Evolutionary conservation across 2,329 filamentous ascomycete species (phyloP).

Genomic region (Verticillium longisporum): DNA sequence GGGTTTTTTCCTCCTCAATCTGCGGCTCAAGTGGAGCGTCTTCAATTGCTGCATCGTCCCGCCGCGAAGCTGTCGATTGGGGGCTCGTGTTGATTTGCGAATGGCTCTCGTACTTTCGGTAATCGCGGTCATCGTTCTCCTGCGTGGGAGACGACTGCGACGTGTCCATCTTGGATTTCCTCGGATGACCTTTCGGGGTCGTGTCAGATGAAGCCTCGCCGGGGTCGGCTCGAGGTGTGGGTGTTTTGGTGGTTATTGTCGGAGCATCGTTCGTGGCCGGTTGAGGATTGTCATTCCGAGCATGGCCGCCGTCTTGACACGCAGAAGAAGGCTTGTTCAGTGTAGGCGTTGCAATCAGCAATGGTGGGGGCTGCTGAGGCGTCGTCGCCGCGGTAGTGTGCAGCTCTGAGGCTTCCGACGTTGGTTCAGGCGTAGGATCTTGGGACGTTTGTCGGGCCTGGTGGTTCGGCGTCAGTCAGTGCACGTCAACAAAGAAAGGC

Average conservation of each 20-base stretch:
- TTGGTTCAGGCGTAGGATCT: background rate
- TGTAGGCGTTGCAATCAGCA: background rate
- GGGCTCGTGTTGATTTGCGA: conserved; percentile 9
- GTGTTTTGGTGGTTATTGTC: background rate
- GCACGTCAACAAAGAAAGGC: background rate
- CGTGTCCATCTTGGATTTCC: conserved; percentile 31
- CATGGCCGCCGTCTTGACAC: conserved; percentile 1
- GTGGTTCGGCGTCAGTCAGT: background rate
- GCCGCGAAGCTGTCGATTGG: background rate
- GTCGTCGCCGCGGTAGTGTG: background rate
- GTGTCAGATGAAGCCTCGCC: conserved; percentile 4
- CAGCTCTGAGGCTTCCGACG: background rate
- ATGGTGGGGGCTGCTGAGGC: background rate
- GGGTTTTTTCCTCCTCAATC: conserved; percentile 19
- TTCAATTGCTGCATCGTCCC: conserved; percentile 6
- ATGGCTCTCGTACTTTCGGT: conserved; percentile 26
- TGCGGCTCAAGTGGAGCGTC: background rate
- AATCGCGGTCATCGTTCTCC: conserved; percentile 49
- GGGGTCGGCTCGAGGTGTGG: conserved; percentile 4
- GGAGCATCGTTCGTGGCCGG: conserved; percentile 1
- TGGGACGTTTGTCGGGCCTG: background rate
- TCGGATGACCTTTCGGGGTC: conserved; percentile 5
- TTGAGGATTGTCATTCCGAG: background rate
- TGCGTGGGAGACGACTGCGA: conserved; percentile 50
- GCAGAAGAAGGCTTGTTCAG: background rate